Evolutionary conservation across 106 monocot genomes (phyloP).

Genomic region (Dendrobium nobile): DNA sequence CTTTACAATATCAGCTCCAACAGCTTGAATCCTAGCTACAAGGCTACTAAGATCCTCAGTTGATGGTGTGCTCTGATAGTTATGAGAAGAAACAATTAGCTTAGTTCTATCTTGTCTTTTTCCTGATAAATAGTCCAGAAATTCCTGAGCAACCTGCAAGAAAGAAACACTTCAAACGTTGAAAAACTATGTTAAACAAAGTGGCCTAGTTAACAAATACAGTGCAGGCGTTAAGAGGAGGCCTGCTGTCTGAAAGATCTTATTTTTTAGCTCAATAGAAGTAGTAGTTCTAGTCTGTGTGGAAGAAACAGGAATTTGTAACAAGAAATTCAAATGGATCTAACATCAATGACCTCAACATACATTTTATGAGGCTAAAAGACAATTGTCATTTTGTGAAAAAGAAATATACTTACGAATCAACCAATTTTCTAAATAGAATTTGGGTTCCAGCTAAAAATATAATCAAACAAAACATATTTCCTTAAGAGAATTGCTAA

Average conservation of each 20-base stretch:
- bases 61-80: conserved; percentile 77
- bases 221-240: neutral
- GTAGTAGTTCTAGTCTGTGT: neutral
- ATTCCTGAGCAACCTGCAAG: conserved; percentile 75
- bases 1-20: conserved; percentile 92
- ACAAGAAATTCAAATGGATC: neutral
- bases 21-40: conserved; percentile 83
- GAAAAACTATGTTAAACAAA: neutral
- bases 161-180: conserved; percentile 1
- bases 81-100: conserved; percentile 96
- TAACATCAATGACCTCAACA: neutral
- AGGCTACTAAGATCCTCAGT: conserved; percentile 65
- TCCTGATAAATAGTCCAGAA: conserved; percentile 49
- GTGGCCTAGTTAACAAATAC: neutral
- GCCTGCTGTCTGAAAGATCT: neutral
- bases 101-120: conserved; percentile 69
- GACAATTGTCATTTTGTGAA: neutral
- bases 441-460: neutral
- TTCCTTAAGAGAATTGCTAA: neutral
- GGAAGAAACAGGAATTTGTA: neutral
- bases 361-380: neutral
- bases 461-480: neutral
- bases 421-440: neutral
- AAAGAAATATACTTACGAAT: neutral
- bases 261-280: neutral